Evolutionary conservation across 1,284 basidiomycete genomes (phyloP), one percentile per base, ranked within the genome.

Genomic region (Apiotrichum montevideense): DNA sequence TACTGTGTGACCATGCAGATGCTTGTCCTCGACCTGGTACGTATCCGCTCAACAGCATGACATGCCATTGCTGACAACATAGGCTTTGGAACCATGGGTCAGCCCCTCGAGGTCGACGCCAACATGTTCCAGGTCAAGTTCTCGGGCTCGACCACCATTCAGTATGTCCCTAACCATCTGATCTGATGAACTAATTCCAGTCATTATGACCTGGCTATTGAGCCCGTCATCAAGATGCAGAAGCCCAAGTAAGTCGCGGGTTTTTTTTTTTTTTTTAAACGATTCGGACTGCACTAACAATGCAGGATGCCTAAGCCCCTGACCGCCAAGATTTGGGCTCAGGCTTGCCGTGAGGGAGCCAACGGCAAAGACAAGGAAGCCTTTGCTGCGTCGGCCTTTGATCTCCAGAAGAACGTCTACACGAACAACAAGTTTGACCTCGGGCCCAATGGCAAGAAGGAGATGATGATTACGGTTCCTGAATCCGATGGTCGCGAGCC

Each of bases 341-440:
- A 68, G 55, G 54, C 66, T 29, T 61, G 59, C 46, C 56, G 51
- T 10, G 49, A 62, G n/a, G 56, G 63, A 14, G 54, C 46, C n/a
- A 43, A 41, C 3, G 61, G 56, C 1, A 41, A 56, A 7, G 45
- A 66, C 51, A 63, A 61, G 52, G 52, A 54, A 15, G 59, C 62
- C 10, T 67, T 73, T 42, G 61, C 63, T 4, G 61, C 59, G 33
- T 66, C 64, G 4, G 72, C 71, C 2, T 75, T 58, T 48, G 74
- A 75, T 46, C 65, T 66, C 32, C 63, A 63, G 71, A 75, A 72
- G 57, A 73, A 68, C 61, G 67, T 71, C 49, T 76, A 72, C 62
- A 68, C 73, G 1, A 67, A 68, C 7, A 44, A 55, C 54, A 54
- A 63, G 47, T 51, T 75, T 41, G 58, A 64, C 13, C 34, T 63